Base-by-base conservation (phyloP, 2,329 filamentous ascomycete genomes). In the Sclerotinia glacialis region DNA sequence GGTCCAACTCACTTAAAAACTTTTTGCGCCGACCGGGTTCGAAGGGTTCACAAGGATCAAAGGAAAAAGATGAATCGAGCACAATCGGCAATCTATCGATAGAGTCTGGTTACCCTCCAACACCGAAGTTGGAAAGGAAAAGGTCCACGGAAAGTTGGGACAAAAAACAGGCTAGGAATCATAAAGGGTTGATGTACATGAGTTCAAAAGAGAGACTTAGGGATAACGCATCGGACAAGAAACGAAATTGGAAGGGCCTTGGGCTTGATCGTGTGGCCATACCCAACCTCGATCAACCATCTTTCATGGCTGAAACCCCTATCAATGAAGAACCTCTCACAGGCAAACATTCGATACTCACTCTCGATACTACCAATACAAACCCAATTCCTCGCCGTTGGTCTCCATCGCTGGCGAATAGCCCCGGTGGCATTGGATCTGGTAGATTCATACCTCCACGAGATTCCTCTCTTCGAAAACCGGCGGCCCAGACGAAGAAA, bases 101-200 rank as follows among this genome's bases (percentile, higher is more conserved):
- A 74, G 86, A 89, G 79, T 85, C 84, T 65, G 81, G 81, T 31
- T 71, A 78, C n/a, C 77, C 74, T 9, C 81, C 72, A 14, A 78
- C 80, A 21, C 78, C 79, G 16, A 83, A 88, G 69, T 74, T 87
- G 70, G 80, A 79, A 68, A 80, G 79, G 64, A 80, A 84, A 72
- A 78, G 80, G 52, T 88, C 86, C 2, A 80, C 82, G 69, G 86
- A 89, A 71, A 88, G 85, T 75, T 89, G 86, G 85, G 83, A 83
- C 26, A 84, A 80, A 75, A 88, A 85, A 74, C 78, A 82, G 50
- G 76, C 77, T 3, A 81, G 86, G 37, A 79, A 79, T 66, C 77
- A 83, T 69, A 85, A 83, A 74, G 84, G 87, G 3, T 78, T 91
- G 73, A 87, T 88, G 83, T 90, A 91, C 73, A 91, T 89, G 87